Percentiles rank a stretch among this genome's conserved stretches.
Conservation (phyloP, 129 eudicot species). For the Flaveria sonorensis region DNA sequence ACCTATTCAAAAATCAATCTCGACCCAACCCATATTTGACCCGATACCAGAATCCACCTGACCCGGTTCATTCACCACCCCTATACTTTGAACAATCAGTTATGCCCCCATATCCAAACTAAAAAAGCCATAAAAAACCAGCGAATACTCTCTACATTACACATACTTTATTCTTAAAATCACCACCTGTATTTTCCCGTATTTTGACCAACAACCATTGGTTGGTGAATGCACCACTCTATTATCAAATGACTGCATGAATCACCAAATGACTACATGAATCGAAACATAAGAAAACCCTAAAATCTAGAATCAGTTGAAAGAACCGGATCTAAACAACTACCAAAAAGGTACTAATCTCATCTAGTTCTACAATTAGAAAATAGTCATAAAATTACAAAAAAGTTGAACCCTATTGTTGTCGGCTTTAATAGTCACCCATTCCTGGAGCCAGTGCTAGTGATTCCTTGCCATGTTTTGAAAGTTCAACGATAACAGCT, state of each 20-base stretch:
- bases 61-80: not conserved
- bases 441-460: constrained; percentile 51
- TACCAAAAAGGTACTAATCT: constrained; percentile 13
- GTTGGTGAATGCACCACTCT: too few species aligned
- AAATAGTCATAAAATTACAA: not conserved
- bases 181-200: too few species aligned
- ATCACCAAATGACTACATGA: constrained; percentile 7
- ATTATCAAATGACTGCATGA: not conserved
- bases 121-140: not conserved
- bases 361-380: constrained; percentile 23
- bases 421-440: constrained; percentile 46
- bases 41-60: not conserved
- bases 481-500: constrained; percentile 63
- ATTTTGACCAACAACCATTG: not conserved
- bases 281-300: not conserved
- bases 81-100: not conserved
- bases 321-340: constrained; percentile 26
- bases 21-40: not conserved
- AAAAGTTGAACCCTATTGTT: constrained; percentile 12
- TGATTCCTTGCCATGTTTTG: constrained; percentile 50
- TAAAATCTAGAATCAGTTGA: constrained; percentile 11
- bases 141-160: too few species aligned
- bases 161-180: too few species aligned
- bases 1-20: not conserved
- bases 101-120: not conserved